Conservation (phyloP, 2,329 filamentous ascomycete genomes). For the Amesomyces nigricolor region DNA sequence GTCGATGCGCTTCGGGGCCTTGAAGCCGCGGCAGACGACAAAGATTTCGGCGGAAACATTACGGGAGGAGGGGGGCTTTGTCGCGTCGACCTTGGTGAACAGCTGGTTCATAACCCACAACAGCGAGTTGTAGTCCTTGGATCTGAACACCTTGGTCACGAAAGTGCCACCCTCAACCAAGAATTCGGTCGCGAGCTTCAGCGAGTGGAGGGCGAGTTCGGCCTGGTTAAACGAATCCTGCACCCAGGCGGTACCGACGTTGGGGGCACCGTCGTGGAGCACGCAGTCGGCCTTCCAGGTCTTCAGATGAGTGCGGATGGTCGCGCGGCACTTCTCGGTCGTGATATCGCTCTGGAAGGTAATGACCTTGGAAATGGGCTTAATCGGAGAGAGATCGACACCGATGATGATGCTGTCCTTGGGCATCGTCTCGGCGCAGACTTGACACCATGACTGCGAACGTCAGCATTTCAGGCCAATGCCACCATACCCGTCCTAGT, state of each 20-base stretch:
- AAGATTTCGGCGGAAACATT: constrained; percentile 98
- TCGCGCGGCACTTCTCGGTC: constrained; percentile 89
- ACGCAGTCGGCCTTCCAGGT: constrained; percentile 95
- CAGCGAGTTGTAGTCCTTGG: constrained; percentile 92
- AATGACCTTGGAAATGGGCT: constrained; percentile 88
- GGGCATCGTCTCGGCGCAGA: constrained; percentile 93
- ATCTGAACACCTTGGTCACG: constrained; percentile 95
- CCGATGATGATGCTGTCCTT: constrained; percentile 83
- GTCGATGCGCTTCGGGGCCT: constrained; percentile 89
- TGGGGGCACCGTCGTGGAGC: constrained; percentile 93
- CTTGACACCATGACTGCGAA: constrained; percentile 82
- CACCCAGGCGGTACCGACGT: constrained; percentile 95
- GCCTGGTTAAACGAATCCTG: constrained; percentile 98
- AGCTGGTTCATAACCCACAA: constrained; percentile 98
- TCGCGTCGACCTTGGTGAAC: constrained; percentile 91
- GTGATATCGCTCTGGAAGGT: constrained; percentile 98
- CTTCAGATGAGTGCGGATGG: constrained; percentile 83
- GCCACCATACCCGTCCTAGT: not conserved
- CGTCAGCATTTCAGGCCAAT: constrained; percentile 25
- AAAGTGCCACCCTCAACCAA: constrained; percentile 84
- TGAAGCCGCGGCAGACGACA: constrained; percentile 91
- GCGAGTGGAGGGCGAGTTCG: constrained; percentile 79
- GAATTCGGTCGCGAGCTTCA: constrained; percentile 94
- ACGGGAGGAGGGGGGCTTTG: constrained; percentile 90
- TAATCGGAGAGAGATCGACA: constrained; percentile 92